phyloP scores from a whole-genome alignment of 2,329 filamentous ascomycete genomes.

The Exophiala mesophila region DNA sequence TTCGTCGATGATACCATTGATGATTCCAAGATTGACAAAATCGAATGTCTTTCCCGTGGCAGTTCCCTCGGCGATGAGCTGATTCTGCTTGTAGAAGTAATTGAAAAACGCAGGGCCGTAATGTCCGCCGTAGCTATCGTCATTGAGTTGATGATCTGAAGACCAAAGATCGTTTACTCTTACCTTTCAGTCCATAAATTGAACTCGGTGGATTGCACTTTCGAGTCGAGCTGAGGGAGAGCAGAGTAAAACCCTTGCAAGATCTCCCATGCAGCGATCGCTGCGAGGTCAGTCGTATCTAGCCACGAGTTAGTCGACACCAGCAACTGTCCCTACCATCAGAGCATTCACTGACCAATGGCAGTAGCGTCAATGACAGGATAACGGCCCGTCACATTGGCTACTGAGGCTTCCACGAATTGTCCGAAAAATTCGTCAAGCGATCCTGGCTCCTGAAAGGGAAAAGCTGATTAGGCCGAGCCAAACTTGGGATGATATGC shows the following conservation, averaged over 20 bases:
- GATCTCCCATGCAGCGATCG: conserved; percentile 51
- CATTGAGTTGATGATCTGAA: neutral
- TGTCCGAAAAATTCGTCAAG: conserved; percentile 41
- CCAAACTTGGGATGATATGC: neutral
- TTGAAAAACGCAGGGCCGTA: conserved; percentile 53
- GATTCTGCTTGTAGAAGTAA: conserved; percentile 55
- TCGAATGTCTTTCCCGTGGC: conserved; percentile 47
- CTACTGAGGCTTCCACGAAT: conserved; percentile 42
- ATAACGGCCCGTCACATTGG: conserved; percentile 43
- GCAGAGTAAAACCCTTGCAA: conserved; percentile 51
- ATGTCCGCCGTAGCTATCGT: conserved; percentile 37
- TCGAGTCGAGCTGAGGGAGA: conserved; percentile 45
- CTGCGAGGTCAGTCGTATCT: conserved; percentile 54
- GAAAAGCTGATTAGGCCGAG: conserved; percentile 3
- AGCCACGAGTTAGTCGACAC: neutral
- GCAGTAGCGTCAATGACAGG: conserved; percentile 47
- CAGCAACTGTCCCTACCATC: too few species aligned
- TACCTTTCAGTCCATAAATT: conserved; percentile 54
- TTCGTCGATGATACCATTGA: conserved; percentile 54
- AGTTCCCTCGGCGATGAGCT: conserved; percentile 48
- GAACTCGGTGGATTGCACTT: conserved; percentile 50
- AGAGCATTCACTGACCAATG: conserved; percentile 33
- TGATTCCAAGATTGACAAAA: conserved; percentile 52
- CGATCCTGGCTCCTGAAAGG: conserved; percentile 33
- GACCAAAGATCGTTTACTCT: neutral